phyloP scores from a whole-genome alignment of 192 early-diverging fungal species.

The Gigaspora rosea region DNA sequence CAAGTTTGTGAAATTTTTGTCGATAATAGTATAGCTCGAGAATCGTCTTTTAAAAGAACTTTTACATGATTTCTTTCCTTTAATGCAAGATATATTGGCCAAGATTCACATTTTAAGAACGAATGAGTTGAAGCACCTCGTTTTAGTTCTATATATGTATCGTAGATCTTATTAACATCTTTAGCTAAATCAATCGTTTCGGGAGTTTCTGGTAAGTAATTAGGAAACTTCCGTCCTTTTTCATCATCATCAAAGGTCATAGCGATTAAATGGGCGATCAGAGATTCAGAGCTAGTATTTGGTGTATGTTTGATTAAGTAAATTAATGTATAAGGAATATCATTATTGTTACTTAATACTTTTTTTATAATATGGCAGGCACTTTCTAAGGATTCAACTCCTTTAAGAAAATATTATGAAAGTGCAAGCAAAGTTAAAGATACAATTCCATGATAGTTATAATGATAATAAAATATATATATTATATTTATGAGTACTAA shows the following conservation, averaged over 20 bases:
- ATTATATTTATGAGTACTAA: neutral
- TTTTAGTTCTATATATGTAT: neutral
- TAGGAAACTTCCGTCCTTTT: conserved; percentile 1
- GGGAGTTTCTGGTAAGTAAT: neutral
- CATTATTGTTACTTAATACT: neutral
- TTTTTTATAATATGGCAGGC: too few relatives aligned
- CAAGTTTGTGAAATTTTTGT: neutral
- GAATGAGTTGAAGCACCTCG: neutral
- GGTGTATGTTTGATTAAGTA: neutral
- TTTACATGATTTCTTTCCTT: neutral
- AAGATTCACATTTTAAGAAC: neutral
- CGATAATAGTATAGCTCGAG: conserved; percentile 3
- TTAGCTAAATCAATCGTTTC: neutral
- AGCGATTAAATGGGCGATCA: neutral
- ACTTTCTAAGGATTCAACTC: too few relatives aligned
- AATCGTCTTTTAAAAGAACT: conserved; percentile 1
- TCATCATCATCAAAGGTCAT: conserved; percentile 19
- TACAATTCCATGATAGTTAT: too few relatives aligned
- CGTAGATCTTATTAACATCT: neutral
- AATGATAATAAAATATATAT: neutral
- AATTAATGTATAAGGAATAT: conserved; percentile 10
- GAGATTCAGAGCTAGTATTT: neutral
- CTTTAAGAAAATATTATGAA: too few relatives aligned
- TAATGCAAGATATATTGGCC: neutral
- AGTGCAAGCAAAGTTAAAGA: too few relatives aligned